Base-by-base conservation (phyloP, 768 basidiomycete genomes). In the Mycena crocata region DNA sequence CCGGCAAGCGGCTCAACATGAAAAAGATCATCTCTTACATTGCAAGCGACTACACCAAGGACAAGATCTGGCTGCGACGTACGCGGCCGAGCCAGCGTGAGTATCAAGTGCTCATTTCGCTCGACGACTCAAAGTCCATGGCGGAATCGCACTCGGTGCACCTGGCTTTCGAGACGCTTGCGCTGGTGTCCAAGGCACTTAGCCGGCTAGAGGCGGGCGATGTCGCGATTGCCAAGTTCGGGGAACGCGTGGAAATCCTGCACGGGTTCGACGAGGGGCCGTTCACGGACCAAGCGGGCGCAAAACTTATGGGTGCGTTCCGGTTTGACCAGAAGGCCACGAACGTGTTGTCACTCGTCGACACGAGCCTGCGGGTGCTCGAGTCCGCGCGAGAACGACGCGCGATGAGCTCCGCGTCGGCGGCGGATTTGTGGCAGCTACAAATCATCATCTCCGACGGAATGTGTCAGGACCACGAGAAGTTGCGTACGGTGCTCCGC, bases 361-460 rank as follows among this genome's bases (percentile, higher is more conserved):
- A 96, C 63, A 87, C 86, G 28, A 96, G 91, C 72, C 83, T 96
- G 39, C 78, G 81, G 37, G 86, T 92, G 63, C 87, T 95, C 26
- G 90, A 93, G 74, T 84, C 83, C n/a, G 93, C 95, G 23, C 80
- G 96, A 65, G 90, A 93, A 71, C 83, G 85, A 26, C 87, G 88
- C 46, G 76, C 84, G 45, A 83, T 84, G 77, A 83, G 83, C 45
- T 91, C 90, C 21, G 83, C 88, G 3, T 86, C 89, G 5, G 86
- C 91, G 8, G 86, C 88, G 21, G 96, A 99, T 68, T 83, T 99
- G 26, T 99, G 98, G 98, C 98, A 99, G 76, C 86, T 99, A 58
- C 89, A 98, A 77, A 94, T 99, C 80, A 98, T 99, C 84, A 95
- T 99, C 66, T 98, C 96, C 19, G 98, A 99, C 73, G 98, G 98